Conservation (phyloP, 2,329 filamentous ascomycete genomes). For the Verticillium dahliae region DNA sequence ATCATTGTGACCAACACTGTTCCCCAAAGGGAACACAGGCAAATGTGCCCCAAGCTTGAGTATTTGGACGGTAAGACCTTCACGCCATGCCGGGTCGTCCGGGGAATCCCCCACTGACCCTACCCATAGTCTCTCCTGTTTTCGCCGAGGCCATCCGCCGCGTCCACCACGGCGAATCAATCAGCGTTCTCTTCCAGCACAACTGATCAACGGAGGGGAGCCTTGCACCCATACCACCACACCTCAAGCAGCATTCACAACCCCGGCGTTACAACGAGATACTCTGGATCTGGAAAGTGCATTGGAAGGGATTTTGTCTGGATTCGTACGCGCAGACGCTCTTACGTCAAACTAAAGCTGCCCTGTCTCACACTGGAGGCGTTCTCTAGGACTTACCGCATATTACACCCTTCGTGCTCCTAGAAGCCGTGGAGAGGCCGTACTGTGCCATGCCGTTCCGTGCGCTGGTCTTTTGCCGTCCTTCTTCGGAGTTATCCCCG, state of each 20-base stretch:
- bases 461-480: not conserved
- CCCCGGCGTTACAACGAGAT: not conserved
- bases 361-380: not conserved
- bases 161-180: constrained; percentile 95
- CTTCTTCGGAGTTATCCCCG: not conserved
- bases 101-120: constrained; percentile 1
- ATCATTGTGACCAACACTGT: constrained; percentile 94
- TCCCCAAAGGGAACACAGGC: constrained; percentile 75
- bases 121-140: constrained; percentile 58
- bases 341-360: not conserved
- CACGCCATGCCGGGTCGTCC: not conserved
- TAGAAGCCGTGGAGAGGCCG: not conserved
- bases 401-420: not conserved
- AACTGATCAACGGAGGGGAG: constrained; percentile 6
- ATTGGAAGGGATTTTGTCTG: not conserved
- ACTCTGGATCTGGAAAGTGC: not conserved
- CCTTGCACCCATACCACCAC: not conserved
- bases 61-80: constrained; percentile 60
- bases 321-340: not conserved
- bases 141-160: constrained; percentile 94
- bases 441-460: not conserved
- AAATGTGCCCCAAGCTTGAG: constrained; percentile 78
- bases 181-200: constrained; percentile 74
- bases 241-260: not conserved
- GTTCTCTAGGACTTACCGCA: not conserved